Evolutionary conservation across 1,284 basidiomycete genomes (phyloP), one percentile per base, ranked within the genome.

Genomic region (Cutaneotrichosporon daszewskae): DNA sequence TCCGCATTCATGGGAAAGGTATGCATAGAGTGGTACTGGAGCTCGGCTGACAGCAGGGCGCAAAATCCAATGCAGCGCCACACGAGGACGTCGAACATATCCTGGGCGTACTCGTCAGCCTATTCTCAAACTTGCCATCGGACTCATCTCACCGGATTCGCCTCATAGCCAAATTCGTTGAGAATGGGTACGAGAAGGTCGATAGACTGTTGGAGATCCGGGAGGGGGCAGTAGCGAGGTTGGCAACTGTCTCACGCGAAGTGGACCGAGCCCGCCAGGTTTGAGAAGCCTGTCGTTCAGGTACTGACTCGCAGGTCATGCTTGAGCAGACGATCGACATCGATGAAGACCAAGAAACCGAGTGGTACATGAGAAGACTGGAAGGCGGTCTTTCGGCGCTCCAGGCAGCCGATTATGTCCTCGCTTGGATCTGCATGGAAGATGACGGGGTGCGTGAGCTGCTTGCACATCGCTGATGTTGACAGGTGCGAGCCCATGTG

Each of bases 351-450:
- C 79, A 85, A 49, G 82, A 87, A 56, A 84, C 85, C 27, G 66
- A 81, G 23, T 84, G 83, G 75, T 96, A 97, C 69, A 72, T 96
- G 17, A 78, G 81, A 16, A 79, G 85, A 31, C 71, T 97, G 20
- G 90, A 95, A 44, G 80, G 81, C 2, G 95, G 94, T 0, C 71
- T 96, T 26, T 92, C 87, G 63, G 85, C 84, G 2, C 69, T 98
- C 10, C 94, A 98, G 62, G 85, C 84, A 14, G 79, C 87, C 18
- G 94, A 97, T 69, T 95, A 92, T 53, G 83, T 96, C 38, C 70
- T 97, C 22, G 91, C 86, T 1, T 99, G 95, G 95, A 71, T 97
- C 22, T 79, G 81, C 45, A 95, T 97, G 90, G 95, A 99, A 72
- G 95, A 98, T 58, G 95, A 98, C 59, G 95, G 91, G 24, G 90